Percentiles rank a stretch among this genome's conserved stretches.
Evolutionary conservation across 176 grass and related monocot genomes (phyloP).

Genomic region (Eleusine indica): DNA sequence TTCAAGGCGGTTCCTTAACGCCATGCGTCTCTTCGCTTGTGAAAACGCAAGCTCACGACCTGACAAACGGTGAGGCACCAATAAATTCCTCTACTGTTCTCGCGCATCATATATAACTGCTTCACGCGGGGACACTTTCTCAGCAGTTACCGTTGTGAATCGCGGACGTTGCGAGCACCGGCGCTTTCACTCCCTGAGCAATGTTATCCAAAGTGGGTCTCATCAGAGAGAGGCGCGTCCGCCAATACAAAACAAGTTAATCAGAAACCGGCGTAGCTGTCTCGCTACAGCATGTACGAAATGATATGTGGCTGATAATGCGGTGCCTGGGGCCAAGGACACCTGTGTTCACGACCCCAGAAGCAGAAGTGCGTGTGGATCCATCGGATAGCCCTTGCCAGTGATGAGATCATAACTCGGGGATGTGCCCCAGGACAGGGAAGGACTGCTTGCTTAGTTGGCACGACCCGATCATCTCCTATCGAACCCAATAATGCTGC

Average conservation of each 20-base stretch:
- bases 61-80: background rate
- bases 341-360: constrained; percentile 8
- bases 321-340: constrained; percentile 14
- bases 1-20: background rate
- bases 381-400: constrained; percentile 13
- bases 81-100: background rate
- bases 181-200: background rate
- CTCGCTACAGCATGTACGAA: background rate
- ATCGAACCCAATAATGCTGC: constrained; percentile 34
- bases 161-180: background rate
- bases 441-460: constrained; percentile 27
- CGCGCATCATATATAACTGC: background rate
- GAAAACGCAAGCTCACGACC: constrained; percentile 5
- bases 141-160: background rate
- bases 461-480: background rate
- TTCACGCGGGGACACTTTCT: background rate
- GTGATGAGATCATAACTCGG: constrained; percentile 23
- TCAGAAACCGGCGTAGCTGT: background rate
- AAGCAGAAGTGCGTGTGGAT: background rate
- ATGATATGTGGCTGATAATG: constrained; percentile 1
- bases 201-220: background rate
- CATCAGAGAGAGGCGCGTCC: background rate
- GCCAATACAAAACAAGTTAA: background rate
- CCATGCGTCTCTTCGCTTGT: background rate
- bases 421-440: constrained; percentile 14